phyloP scores from a whole-genome alignment of 192 early-diverging fungal genomes.

The Dissophora globulifera region DNA sequence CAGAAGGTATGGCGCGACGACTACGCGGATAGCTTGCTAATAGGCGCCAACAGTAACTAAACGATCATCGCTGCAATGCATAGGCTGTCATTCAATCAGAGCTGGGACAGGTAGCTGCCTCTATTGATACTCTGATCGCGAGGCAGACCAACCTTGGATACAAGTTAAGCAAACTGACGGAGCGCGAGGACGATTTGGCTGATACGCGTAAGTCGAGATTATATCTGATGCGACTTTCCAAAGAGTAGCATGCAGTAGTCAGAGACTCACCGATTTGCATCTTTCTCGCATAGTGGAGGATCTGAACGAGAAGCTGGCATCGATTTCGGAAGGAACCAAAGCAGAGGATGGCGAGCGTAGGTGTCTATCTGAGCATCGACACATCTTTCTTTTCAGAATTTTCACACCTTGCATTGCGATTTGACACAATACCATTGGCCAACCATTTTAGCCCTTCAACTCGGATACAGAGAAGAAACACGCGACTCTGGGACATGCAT shows the following conservation, averaged over 20 bases:
- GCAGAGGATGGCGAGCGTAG: constrained; percentile 36
- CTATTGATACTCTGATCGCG: constrained; percentile 58
- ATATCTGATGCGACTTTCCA: neutral
- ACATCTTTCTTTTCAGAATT: too few species aligned
- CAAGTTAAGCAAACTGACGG: constrained; percentile 56
- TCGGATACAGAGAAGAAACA: constrained; percentile 37
- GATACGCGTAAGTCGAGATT: constrained; percentile 45
- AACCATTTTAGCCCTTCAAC: constrained; percentile 25
- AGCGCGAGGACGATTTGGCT: constrained; percentile 56
- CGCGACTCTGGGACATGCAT: constrained; percentile 56
- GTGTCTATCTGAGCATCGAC: neutral
- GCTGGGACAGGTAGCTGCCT: constrained; percentile 57
- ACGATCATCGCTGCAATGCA: too few species aligned
- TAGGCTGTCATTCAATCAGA: constrained; percentile 59
- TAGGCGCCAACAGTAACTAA: too few species aligned
- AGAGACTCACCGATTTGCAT: neutral
- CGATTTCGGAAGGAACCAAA: constrained; percentile 47
- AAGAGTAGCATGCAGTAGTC: too few species aligned
- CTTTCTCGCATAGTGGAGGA: constrained; percentile 53
- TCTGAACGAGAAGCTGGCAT: constrained; percentile 54
- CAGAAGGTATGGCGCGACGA: constrained; percentile 65
- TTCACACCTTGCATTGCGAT: too few species aligned
- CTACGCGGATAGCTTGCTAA: too few species aligned
- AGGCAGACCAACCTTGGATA: constrained; percentile 53
- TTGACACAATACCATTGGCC: neutral